Base-by-base conservation (phyloP, 2,329 filamentous ascomycete genomes). In the Alternaria triticimaculans region DNA sequence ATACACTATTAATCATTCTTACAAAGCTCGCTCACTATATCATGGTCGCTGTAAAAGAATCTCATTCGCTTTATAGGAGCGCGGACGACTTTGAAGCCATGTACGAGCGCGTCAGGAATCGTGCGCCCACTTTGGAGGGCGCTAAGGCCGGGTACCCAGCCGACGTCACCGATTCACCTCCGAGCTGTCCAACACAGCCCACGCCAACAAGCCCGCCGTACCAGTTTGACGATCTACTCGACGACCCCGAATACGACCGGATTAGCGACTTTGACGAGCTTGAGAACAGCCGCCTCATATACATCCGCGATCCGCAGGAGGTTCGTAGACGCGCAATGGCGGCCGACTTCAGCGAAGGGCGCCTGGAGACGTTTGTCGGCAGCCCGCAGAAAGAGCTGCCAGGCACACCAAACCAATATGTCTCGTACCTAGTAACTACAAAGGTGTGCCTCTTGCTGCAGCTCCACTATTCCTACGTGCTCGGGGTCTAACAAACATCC, bases 391-490 rank as follows among this genome's bases (percentile, higher is more conserved):
- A 97, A 82, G 96, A 98, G 84, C 96, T 95, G 76, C 93, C 97
- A 76, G 95, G 96, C 51, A 96, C 94, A 63, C 97, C 97, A 81
- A 96, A 97, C 81, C 92, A 93, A 58, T 99, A 97, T 82, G 91
- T 98, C 62, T 98, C 96, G 11, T 99, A 99, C 80, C 86, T 96
- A 54, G 92, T 99, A 69, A 96, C 92, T 48, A 97, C 96, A 57
- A 87, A 94, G 82, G 94, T 97, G 67, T 71, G 51, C 55, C 10
- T n/a, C 41, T 7, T 23, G 4, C 30, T 45, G 28, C 50, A 43
- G 26, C 41, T 53, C 33, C n/a, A 41, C 37, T 21, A n/a, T 23
- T 18, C 4, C 43, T 25, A 21, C 28, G 15, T 43, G 48, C 30
- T 45, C 11, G 12, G 18, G 37, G 61, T 67, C 25, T 60, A 20